Evolutionary conservation across 768 basidiomycete species (phyloP).

Genomic region (Arthromyces matolae): DNA sequence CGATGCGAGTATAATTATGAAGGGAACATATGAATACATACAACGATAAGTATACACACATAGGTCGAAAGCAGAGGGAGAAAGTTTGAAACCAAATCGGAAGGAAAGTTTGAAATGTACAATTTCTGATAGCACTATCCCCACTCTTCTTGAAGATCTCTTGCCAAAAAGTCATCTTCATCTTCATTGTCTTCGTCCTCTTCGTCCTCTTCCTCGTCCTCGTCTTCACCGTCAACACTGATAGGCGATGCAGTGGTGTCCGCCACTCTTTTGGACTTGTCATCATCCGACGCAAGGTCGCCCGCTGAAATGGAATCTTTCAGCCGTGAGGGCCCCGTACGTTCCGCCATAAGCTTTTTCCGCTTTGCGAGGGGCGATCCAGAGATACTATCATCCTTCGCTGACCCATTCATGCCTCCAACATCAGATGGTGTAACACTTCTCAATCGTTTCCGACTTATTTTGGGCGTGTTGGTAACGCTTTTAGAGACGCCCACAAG

Average conservation of each 20-base stretch:
- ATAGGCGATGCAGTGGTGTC: constrained; percentile 11
- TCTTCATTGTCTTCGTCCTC: constrained; percentile 50
- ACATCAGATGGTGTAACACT: constrained; percentile 68
- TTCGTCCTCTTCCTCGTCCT: constrained; percentile 44
- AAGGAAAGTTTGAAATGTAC: background rate
- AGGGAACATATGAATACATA: background rate
- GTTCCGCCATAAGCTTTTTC: constrained; percentile 67
- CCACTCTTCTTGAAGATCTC: constrained; percentile 74
- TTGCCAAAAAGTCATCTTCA: constrained; percentile 79
- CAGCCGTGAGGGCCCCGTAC: constrained; percentile 61
- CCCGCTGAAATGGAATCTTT: constrained; percentile 64
- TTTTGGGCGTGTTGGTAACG: constrained; percentile 37
- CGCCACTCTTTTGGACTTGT: constrained; percentile 13
- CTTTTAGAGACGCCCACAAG: constrained; percentile 23
- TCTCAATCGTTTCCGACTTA: constrained; percentile 65
- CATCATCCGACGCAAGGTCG: constrained; percentile 33
- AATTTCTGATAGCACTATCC: constrained; percentile 41
- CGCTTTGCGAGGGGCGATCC: constrained; percentile 77
- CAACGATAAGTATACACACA: constrained; percentile 1
- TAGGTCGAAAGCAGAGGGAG: too few species aligned
- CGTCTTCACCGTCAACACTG: constrained; percentile 31
- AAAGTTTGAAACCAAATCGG: background rate
- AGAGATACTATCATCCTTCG: constrained; percentile 40
- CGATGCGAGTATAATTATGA: background rate
- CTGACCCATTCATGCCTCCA: constrained; percentile 33